Evolutionary conservation across 768 basidiomycete genomes (phyloP), one percentile per base, ranked within the genome.

Genomic region (Sporobolomyces phaffii): DNA sequence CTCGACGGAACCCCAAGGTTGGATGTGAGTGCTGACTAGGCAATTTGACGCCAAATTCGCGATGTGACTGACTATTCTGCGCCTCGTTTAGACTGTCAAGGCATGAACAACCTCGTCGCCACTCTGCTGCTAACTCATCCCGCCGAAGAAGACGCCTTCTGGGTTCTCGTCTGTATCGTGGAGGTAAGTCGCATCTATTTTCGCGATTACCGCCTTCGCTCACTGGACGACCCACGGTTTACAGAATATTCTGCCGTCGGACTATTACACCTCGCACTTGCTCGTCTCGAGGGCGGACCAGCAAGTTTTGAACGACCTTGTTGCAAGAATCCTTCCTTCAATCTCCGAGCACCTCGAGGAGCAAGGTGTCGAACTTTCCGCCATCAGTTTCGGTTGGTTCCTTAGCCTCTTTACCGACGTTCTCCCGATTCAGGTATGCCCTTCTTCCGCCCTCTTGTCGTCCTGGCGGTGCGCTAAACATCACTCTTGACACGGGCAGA

Each of bases 351-450:
- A 97, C 73, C 81, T 98, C 41, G 82, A 81, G 2, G 83, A 86
- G 17, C 84, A 94, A 1, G 90, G 88, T 7, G 86, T 97, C 17
- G 93, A 99, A 75, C 82, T 99, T 3, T 86, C 87, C 4, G 92
- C 93, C 0, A 91, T 97, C 67, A 96, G 91, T 66, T 99, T 99
- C 80, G 94, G 92, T 17, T 99, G 96, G 96, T 96, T 97, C 78
- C 80, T 99, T 29, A 92, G 91, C 5, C 81, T 99, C 26, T 98
- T 98, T 75, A 96, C 93, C 0, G 92, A 96, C 72, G 94, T 93
- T 75, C 80, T 97, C 11, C 94, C 94, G 15, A 89, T 97, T 31
- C 92, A 94, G 84, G 91, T 91, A 63, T 58, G 44, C 38, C 17
- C 17, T 40, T 31, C n/a, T 45, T 31, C 38, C 41, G 22, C 24